Evolutionary conservation across 371 early-diverging fungal species (phyloP).

Genomic region (Blakeslea trispora): DNA sequence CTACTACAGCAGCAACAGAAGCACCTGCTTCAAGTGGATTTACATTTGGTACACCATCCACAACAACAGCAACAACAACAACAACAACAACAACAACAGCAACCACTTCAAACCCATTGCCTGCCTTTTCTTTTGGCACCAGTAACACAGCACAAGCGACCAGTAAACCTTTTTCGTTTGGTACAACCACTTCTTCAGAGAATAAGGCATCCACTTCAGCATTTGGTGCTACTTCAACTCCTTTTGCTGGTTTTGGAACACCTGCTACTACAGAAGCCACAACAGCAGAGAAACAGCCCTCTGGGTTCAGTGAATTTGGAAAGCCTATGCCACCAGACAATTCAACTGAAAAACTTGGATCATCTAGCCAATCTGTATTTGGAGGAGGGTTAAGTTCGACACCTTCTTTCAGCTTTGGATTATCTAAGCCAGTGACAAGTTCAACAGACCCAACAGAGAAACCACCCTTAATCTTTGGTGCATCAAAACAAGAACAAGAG

Average conservation of each 20-base stretch:
- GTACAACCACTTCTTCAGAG: background rate
- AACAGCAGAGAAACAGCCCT: background rate
- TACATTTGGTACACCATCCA: background rate
- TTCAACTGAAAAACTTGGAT: background rate
- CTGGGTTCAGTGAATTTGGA: no score
- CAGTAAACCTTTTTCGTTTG: constrained; percentile 7
- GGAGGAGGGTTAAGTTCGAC: background rate
- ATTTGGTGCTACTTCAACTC: background rate
- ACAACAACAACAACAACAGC: no score
- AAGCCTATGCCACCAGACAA: background rate
- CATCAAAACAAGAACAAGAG: background rate
- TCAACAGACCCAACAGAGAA: background rate
- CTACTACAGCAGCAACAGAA: background rate
- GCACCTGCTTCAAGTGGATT: background rate
- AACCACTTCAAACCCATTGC: background rate
- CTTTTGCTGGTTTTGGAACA: constrained; percentile 9
- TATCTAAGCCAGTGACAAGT: background rate
- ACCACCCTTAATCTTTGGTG: background rate
- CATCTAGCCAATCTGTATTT: background rate
- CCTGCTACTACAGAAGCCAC: background rate
- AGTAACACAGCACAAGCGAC: background rate
- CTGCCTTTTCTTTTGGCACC: background rate
- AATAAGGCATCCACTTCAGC: background rate
- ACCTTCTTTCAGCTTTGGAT: background rate
- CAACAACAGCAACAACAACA: no score